Evolutionary conservation across 2,329 filamentous ascomycete genomes (phyloP).

Genomic region (Pseudogymnoascus sp.): DNA sequence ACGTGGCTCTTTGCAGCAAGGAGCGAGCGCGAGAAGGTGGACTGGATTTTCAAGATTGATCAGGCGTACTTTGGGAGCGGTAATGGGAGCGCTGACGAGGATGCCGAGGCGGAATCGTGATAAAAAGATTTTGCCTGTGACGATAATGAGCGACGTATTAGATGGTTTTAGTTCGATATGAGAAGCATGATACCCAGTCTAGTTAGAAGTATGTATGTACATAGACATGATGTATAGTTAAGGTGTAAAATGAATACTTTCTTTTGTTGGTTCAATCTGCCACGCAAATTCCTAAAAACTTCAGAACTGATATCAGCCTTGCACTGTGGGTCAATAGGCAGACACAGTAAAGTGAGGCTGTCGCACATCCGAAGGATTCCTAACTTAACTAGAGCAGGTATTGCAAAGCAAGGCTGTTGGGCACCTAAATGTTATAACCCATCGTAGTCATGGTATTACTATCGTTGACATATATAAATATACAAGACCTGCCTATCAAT

Average conservation of each 20-base stretch:
- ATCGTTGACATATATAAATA: too few relatives aligned
- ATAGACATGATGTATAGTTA: not conserved
- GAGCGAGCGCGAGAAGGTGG: conserved; percentile 84
- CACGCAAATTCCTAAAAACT: too few relatives aligned
- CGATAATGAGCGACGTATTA: not conserved
- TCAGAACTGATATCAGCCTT: too few relatives aligned
- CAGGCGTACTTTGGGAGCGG: conserved; percentile 40
- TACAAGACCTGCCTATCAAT: too few relatives aligned
- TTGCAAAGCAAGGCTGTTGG: too few relatives aligned
- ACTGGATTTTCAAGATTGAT: conserved; percentile 95
- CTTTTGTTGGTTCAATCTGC: not conserved
- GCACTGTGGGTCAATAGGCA: too few relatives aligned
- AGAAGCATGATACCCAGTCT: conserved; percentile 5
- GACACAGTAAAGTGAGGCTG: too few relatives aligned
- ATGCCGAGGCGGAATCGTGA: not conserved
- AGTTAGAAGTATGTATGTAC: not conserved
- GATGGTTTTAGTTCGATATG: not conserved
- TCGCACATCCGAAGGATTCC: too few relatives aligned
- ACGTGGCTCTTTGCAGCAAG: conserved; percentile 90
- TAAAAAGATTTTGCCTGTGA: not conserved
- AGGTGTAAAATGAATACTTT: not conserved
- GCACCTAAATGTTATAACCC: too few relatives aligned
- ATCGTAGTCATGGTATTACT: too few relatives aligned
- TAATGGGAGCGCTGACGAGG: conserved; percentile 13
- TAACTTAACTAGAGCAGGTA: too few relatives aligned